phyloP scores from a whole-genome alignment of 345 rosid species.

The Camelina hispida region DNA sequence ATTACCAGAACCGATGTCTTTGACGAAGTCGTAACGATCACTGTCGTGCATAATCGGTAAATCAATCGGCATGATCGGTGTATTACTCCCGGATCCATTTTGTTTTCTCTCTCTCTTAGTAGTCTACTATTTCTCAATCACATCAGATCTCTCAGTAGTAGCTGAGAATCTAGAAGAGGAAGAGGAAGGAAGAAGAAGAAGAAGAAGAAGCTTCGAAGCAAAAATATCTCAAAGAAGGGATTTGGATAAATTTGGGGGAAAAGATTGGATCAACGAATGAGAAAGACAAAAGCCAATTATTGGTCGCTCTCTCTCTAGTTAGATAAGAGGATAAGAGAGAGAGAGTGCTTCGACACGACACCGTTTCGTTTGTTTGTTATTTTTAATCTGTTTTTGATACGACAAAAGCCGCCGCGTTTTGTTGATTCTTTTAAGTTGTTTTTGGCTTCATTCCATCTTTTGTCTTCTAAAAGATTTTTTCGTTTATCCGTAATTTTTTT shows the following conservation, averaged over 20 bases:
- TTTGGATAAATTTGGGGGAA: neutral
- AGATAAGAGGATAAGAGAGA: constrained; percentile 18
- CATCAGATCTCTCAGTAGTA: constrained; percentile 26
- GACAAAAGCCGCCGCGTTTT: constrained; percentile 39
- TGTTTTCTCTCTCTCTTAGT: too few relatives aligned
- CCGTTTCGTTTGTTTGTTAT: neutral
- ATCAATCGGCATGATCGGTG: constrained; percentile 56
- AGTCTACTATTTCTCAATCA: neutral
- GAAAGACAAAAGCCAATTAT: constrained; percentile 26
- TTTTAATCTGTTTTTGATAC: constrained; percentile 2
- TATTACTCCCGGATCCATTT: constrained; percentile 53
- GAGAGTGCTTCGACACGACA: neutral
- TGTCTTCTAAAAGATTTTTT: too few relatives aligned
- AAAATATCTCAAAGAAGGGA: constrained; percentile 30
- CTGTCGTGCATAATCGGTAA: constrained; percentile 95
- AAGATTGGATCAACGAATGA: constrained; percentile 9
- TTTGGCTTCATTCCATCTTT: too few relatives aligned
- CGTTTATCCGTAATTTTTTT: too few relatives aligned
- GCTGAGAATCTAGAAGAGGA: neutral
- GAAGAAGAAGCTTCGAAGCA: constrained; percentile 21
- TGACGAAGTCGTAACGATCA: constrained; percentile 89
- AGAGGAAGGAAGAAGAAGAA: neutral
- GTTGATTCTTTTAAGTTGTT: neutral
- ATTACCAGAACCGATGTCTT: constrained; percentile 89
- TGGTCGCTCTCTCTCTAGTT: constrained; percentile 40